Percentiles rank a stretch among this genome's conserved stretches.
Evolutionary conservation across 768 basidiomycete genomes (phyloP).

Genomic region (Russula griseocarnosa): DNA sequence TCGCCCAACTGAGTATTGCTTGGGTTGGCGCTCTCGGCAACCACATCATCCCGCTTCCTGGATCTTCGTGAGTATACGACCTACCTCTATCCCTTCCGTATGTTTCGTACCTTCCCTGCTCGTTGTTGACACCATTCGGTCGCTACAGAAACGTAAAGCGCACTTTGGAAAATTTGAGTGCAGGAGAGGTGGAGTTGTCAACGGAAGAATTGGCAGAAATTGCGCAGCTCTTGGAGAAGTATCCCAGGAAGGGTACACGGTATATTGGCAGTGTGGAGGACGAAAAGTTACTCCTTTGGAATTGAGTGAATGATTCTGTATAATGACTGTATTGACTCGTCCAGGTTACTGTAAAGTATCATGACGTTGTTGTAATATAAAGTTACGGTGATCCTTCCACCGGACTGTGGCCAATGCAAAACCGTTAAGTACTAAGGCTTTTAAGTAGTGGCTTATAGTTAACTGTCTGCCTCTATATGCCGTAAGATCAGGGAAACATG

Average conservation of each 20-base stretch:
- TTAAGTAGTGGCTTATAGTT: too few species aligned
- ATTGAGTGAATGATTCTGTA: slow-evolving; percentile 26
- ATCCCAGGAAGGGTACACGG: slow-evolving; percentile 41
- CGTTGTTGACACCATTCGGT: neutral
- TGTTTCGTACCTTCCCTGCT: neutral
- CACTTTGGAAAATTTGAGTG: slow-evolving; percentile 42
- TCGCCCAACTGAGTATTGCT: slow-evolving; percentile 40
- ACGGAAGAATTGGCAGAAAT: slow-evolving; percentile 40
- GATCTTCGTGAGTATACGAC: slow-evolving; percentile 38
- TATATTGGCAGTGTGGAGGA: slow-evolving; percentile 33
- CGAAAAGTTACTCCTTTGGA: slow-evolving; percentile 35
- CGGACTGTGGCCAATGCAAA: neutral
- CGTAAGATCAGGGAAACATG: too few species aligned
- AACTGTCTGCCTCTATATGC: too few species aligned
- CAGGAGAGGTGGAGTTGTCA: slow-evolving; percentile 37
- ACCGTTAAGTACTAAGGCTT: too few species aligned
- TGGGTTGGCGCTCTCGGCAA: slow-evolving; percentile 39
- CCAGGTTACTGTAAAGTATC: too few species aligned
- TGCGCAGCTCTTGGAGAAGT: slow-evolving; percentile 36
- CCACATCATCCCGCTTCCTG: slow-evolving; percentile 47
- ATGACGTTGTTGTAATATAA: neutral
- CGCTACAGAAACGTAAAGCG: slow-evolving; percentile 38
- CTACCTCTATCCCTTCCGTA: slow-evolving; percentile 1
- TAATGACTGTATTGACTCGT: neutral
- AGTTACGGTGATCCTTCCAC: too few species aligned